Base-by-base conservation (phyloP, 2,329 filamentous ascomycete genomes). In the Delphinella strobiligena region DNA sequence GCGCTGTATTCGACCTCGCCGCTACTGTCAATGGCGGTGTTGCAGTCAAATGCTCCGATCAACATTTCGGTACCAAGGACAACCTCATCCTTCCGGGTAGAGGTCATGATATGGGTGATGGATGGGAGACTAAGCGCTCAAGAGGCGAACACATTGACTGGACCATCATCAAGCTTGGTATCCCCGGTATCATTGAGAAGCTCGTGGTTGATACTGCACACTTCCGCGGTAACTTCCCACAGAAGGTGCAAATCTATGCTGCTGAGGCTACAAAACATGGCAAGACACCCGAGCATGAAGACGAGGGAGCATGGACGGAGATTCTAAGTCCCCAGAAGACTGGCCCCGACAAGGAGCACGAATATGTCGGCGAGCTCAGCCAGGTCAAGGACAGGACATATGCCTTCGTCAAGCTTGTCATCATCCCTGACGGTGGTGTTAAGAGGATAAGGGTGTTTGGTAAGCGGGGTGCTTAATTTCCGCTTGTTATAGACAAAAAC, bases 371-470 rank as follows among this genome's bases (percentile, higher is more conserved):
- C 16, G 56, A 62, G 11, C 45, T 68, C 47, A 56, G 58, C 49
- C 36, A 46, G n/a, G 65, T 75, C 14, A 64, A 69, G 49, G 74
- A 75, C 29, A 70, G 67, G 55, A 63, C 68, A 2, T 82, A 85
- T 53, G 86, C 82, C 10, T 87, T 91, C 62, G 78, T 88, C 16
- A 95, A 93, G 71, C 68, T 96, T 57, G 82, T 85, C 24, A 91
- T 95, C 57, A 85, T 94, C 50, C 89, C 89, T 0, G 88, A 96
- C 60, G 88, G 89, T 24, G 88, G 89, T 17, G 82, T 95, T 2
- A 94, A 93, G 75, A 70, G 88, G 47, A 72, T 95, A 48, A 75
- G 86, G 34, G 76, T 89, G 2, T 78, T 83, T 59, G 84, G 81
- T 2, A 77, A 71, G 54, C 69, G 77, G 49, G 39, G 30, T 27